Conservation (phyloP, 768 basidiomycete species). For the Collybiopsis confluens region DNA sequence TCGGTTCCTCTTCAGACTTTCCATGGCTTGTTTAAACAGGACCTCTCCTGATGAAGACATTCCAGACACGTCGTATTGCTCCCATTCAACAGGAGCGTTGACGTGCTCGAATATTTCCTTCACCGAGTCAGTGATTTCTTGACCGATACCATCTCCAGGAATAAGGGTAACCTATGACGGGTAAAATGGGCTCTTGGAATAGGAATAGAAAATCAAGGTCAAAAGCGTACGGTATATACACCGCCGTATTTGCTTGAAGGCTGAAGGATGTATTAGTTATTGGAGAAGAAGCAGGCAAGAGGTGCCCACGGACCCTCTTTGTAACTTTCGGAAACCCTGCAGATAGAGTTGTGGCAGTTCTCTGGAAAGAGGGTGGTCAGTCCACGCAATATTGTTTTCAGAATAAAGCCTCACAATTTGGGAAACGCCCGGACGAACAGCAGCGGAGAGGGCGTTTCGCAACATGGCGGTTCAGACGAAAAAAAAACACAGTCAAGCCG, state of each 20-base stretch:
- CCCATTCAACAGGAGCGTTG: slow-evolving; percentile 99
- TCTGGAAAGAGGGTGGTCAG: slow-evolving; percentile 29
- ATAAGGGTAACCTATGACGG: slow-evolving; percentile 85
- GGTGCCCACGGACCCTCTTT: slow-evolving; percentile 54
- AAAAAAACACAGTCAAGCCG: slow-evolving; percentile 13
- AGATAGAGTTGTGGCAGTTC: slow-evolving; percentile 72
- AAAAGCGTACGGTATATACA: slow-evolving; percentile 72
- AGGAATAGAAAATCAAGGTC: slow-evolving; percentile 8
- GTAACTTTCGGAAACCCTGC: slow-evolving; percentile 76
- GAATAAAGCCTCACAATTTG: slow-evolving; percentile 42
- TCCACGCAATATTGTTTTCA: no score
- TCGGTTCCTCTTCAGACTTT: slow-evolving; percentile 93
- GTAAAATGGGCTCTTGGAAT: slow-evolving; percentile 19
- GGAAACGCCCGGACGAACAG: slow-evolving; percentile 47
- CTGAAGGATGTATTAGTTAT: slow-evolving; percentile 36
- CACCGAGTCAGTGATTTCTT: slow-evolving; percentile 96
- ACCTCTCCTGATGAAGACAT: slow-evolving; percentile 92
- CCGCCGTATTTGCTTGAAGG: slow-evolving; percentile 88
- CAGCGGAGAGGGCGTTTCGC: slow-evolving; percentile 57
- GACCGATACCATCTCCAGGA: slow-evolving; percentile 96
- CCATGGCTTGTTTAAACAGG: slow-evolving; percentile 97
- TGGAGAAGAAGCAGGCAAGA: slow-evolving; percentile 8
- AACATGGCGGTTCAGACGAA: slow-evolving; percentile 46
- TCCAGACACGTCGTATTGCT: slow-evolving; percentile 96
- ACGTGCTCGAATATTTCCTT: slow-evolving; percentile 98